phyloP scores from a whole-genome alignment of 163 green algal genomes.

The Scenedesmus sp. region DNA sequence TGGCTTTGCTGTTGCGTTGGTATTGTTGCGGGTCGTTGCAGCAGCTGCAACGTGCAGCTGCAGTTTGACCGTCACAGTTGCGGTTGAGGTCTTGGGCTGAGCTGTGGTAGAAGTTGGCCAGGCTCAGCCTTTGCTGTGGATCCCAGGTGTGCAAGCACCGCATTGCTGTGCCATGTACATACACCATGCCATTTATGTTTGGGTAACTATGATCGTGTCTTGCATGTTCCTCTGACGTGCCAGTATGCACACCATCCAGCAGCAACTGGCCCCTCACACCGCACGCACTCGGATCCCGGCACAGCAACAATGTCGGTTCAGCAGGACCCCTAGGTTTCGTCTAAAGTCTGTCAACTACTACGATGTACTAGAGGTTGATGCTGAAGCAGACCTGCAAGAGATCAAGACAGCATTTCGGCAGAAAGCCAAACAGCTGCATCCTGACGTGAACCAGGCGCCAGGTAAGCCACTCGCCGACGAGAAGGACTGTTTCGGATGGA shows the following conservation, averaged over 20 bases:
- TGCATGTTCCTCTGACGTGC: neutral
- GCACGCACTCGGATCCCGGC: neutral
- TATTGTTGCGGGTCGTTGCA: neutral
- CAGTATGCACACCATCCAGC: neutral
- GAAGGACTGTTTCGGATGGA: neutral
- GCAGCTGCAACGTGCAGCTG: too few relatives aligned
- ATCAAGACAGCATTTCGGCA: constrained; percentile 12
- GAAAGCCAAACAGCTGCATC: neutral
- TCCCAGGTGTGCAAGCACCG: too few relatives aligned
- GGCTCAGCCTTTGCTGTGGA: neutral
- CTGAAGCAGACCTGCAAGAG: neutral
- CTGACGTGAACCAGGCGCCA: neutral
- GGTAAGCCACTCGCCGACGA: neutral
- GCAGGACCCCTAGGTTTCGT: neutral
- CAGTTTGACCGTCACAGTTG: neutral
- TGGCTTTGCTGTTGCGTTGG: neutral
- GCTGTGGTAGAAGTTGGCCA: neutral
- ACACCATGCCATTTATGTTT: neutral
- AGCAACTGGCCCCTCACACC: neutral
- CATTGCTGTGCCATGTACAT: neutral
- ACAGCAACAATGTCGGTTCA: neutral
- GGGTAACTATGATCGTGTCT: neutral
- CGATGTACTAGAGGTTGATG: neutral
- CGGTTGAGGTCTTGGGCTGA: neutral
- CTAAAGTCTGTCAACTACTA: neutral